Conservation (phyloP, 2,329 filamentous ascomycete species). For the Phymatotrichopsis omnivora region DNA sequence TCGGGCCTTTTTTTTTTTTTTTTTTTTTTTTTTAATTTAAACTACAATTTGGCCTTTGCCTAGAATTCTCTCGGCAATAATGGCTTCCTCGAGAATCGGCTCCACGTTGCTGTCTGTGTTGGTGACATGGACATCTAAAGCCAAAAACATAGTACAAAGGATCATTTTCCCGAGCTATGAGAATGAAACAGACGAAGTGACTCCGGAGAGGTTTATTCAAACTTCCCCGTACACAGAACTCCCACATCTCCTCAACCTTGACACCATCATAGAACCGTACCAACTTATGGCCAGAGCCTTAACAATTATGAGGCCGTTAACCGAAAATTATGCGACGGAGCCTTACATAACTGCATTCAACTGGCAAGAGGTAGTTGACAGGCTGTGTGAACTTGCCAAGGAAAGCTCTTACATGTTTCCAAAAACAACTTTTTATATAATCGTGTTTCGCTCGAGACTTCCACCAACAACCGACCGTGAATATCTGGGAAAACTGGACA, state of each 20-base stretch:
- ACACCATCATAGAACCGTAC: slow-evolving; percentile 53
- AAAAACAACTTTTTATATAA: slow-evolving; percentile 57
- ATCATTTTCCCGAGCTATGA: too few species aligned
- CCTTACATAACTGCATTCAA: slow-evolving; percentile 68
- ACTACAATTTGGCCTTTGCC: too few species aligned
- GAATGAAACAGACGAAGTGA: too few species aligned
- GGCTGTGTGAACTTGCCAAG: slow-evolving; percentile 45
- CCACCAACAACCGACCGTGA: slow-evolving; percentile 55
- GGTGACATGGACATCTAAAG: too few species aligned
- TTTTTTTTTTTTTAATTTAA: too few species aligned
- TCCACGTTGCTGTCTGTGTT: too few species aligned
- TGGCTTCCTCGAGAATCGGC: too few species aligned
- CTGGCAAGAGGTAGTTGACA: slow-evolving; percentile 53
- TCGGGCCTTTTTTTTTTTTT: too few species aligned
- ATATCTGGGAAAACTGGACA: slow-evolving; percentile 62
- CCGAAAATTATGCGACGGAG: slow-evolving; percentile 64
- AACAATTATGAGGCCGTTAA: slow-evolving; percentile 50
- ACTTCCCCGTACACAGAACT: slow-evolving; percentile 66
- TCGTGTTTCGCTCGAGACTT: slow-evolving; percentile 70
- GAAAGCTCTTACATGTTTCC: slow-evolving; percentile 35
- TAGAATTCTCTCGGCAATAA: too few species aligned
- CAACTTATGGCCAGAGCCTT: slow-evolving; percentile 63
- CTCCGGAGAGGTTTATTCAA: too few species aligned
- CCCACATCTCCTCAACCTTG: slow-evolving; percentile 63
- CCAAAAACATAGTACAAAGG: too few species aligned